These are phyloP conservation scores for Porcisia deanei DNA, from an alignment of 208 protist species.

Conservation along the genomic window DNA sequence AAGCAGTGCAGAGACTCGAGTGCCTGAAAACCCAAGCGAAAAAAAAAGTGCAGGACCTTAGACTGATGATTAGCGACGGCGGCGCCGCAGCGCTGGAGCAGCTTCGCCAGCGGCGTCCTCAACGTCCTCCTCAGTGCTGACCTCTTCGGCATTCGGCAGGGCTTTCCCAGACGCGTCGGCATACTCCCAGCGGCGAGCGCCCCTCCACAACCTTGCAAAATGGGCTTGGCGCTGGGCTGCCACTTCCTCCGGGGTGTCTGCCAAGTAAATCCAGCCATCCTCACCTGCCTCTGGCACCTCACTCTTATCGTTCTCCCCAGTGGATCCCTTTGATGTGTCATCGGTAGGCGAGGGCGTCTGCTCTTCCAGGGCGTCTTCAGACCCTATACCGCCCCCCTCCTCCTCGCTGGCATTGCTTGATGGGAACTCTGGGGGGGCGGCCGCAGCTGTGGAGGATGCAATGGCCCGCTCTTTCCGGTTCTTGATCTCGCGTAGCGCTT, in stretches of 20 bases:
- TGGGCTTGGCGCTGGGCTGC: constrained; percentile 33
- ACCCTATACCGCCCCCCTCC: background rate
- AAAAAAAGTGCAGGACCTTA: background rate
- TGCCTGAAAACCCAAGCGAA: background rate
- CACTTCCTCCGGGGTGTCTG: constrained; percentile 36
- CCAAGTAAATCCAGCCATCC: constrained; percentile 80
- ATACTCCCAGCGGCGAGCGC: constrained; percentile 47
- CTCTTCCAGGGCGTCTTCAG: background rate
- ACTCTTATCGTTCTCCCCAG: background rate
- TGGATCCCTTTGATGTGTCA: background rate
- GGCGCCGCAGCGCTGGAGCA: background rate
- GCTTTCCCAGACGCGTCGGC: constrained; percentile 1
- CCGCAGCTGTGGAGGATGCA: background rate
- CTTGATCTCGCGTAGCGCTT: constrained; percentile 35
- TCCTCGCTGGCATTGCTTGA: background rate
- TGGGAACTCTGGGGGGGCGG: background rate
- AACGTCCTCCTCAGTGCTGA: constrained; percentile 22
- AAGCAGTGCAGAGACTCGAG: background rate
- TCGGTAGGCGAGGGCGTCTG: background rate
- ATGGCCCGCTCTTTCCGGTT: constrained; percentile 30
- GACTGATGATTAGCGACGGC: background rate
- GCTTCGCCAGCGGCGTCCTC: background rate
- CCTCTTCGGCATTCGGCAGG: constrained; percentile 11
- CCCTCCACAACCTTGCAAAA: constrained; percentile 40
- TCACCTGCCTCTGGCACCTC: constrained; percentile 32